phyloP scores from a whole-genome alignment of 192 early-diverging fungal species.

The Jimgerdemannia lactiflua region DNA sequence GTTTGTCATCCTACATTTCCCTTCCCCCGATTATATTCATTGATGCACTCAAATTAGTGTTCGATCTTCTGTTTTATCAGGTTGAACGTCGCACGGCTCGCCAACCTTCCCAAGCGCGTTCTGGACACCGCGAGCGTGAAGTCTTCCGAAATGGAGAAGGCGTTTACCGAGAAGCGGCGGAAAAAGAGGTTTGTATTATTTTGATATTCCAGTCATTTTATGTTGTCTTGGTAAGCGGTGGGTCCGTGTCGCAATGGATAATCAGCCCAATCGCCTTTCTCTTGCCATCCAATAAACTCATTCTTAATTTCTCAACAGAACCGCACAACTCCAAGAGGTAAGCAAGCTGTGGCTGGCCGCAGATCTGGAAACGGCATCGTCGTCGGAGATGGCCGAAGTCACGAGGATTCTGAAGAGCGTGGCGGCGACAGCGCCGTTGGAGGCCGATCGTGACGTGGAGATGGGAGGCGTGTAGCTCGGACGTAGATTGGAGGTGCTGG shows the following conservation, averaged over 20 bases:
- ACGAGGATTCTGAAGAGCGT: not conserved
- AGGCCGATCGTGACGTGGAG: not conserved
- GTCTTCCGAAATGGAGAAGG: slow-evolving; percentile 42
- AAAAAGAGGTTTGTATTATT: slow-evolving; percentile 2
- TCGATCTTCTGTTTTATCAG: slow-evolving; percentile 23
- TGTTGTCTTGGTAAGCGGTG: no score
- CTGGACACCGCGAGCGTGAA: slow-evolving; percentile 51
- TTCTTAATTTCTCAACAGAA: not conserved
- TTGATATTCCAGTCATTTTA: no score
- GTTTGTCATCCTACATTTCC: not conserved
- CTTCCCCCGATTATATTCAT: no score
- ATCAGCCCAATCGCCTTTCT: not conserved
- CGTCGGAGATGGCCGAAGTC: not conserved
- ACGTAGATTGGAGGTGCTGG: no score
- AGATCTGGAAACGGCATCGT: not conserved
- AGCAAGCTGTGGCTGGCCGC: not conserved
- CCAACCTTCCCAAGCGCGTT: slow-evolving; percentile 48
- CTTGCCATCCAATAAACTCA: not conserved
- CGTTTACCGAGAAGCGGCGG: slow-evolving; percentile 15
- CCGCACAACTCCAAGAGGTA: not conserved
- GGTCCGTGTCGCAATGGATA: not conserved
- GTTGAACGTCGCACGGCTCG: slow-evolving; percentile 72
- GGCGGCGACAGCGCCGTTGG: not conserved
- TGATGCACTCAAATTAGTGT: not conserved
- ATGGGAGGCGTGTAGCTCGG: no score